These are phyloP conservation scores for Cyberlindnera maritima DNA, from an alignment of 805 yeast species.

Conservation along the genomic window DNA sequence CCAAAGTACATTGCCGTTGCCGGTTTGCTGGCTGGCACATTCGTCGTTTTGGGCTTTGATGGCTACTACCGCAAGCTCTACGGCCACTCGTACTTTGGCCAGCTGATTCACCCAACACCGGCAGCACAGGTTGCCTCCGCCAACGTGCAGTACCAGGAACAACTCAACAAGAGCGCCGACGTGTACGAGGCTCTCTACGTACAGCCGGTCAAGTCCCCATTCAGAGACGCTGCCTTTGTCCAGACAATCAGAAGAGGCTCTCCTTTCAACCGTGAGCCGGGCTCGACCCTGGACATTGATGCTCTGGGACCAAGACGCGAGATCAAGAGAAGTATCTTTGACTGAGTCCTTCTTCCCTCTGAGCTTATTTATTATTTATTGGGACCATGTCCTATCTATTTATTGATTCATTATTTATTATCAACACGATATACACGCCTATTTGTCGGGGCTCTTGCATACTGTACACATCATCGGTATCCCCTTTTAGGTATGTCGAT, in stretches of 20 bases:
- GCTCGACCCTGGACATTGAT: slow-evolving; percentile 11
- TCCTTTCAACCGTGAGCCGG: slow-evolving; percentile 19
- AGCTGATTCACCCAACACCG: slow-evolving; percentile 14
- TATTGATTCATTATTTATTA: slow-evolving; percentile 6
- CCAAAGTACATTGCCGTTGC: slow-evolving; percentile 15
- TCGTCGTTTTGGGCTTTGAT: slow-evolving; percentile 8
- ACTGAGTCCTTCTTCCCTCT: slow-evolving; percentile 5
- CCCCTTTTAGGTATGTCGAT: no score
- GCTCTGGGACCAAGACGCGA: slow-evolving; percentile 20
- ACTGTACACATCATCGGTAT: no score
- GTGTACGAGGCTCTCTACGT: slow-evolving; percentile 14
- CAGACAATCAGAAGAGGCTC: slow-evolving; percentile 19
- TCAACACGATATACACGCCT: background rate
- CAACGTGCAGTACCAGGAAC: slow-evolving; percentile 11
- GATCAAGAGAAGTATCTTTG: slow-evolving; percentile 15
- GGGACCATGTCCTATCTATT: background rate
- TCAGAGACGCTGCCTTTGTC: slow-evolving; percentile 10
- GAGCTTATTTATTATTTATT: background rate
- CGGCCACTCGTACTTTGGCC: slow-evolving; percentile 17
- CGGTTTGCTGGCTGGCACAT: slow-evolving; percentile 8
- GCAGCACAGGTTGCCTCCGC: slow-evolving; percentile 3
- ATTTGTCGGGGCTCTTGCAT: no score
- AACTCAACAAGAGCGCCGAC: slow-evolving; percentile 9
- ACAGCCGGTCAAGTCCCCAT: slow-evolving; percentile 10
- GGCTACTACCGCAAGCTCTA: slow-evolving; percentile 6